Conservation (phyloP, 2,329 filamentous ascomycete species). For the Apiospora sp. region DNA sequence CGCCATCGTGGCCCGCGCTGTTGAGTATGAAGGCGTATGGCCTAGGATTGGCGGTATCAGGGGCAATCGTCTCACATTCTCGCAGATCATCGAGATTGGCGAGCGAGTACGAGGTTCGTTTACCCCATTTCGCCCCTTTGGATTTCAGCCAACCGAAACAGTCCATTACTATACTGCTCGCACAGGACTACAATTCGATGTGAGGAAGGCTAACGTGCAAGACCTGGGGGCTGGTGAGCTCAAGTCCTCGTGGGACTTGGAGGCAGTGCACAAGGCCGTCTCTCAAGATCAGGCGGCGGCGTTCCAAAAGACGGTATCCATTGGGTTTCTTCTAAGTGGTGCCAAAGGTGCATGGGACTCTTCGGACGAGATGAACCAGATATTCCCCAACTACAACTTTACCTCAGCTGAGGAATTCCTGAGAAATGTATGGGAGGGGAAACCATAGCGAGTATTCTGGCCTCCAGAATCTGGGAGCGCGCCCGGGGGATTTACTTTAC, state of each 20-base stretch:
- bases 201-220: slow-evolving; percentile 54
- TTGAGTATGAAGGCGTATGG: slow-evolving; percentile 55
- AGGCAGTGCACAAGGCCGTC: slow-evolving; percentile 41
- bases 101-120: slow-evolving; percentile 49
- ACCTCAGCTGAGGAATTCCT: slow-evolving; percentile 52
- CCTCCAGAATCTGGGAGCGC: not conserved
- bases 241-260: slow-evolving; percentile 50
- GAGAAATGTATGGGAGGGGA: slow-evolving; percentile 41
- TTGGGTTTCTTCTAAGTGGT: slow-evolving; percentile 52
- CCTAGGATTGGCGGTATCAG: slow-evolving; percentile 50
- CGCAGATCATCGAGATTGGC: slow-evolving; percentile 49
- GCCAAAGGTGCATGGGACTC: slow-evolving; percentile 52
- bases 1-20: slow-evolving; percentile 45
- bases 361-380: slow-evolving; percentile 52
- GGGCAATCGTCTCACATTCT: slow-evolving; percentile 46
- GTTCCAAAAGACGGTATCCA: slow-evolving; percentile 47
- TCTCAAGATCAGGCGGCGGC: slow-evolving; percentile 43
- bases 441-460: slow-evolving; percentile 35
- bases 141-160: not conserved
- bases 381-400: slow-evolving; percentile 54
- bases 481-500: no score
- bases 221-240: slow-evolving; percentile 56
- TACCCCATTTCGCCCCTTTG: not conserved
- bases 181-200: slow-evolving; percentile 44
- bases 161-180: not conserved